phyloP scores from a whole-genome alignment of 2,329 filamentous ascomycete species.

The Arachnomyces sp. region DNA sequence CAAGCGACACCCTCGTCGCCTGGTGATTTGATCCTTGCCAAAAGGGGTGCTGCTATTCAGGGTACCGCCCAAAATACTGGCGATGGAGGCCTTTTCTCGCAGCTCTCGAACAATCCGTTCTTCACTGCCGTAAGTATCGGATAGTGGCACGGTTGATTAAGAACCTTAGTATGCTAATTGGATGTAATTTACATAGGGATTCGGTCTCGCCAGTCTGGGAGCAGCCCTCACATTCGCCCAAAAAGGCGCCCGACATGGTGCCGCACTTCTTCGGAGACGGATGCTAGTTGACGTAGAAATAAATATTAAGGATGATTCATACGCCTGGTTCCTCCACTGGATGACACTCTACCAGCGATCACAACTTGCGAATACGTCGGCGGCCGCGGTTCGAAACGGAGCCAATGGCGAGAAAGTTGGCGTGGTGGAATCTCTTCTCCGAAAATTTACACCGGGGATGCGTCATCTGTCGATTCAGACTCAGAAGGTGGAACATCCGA shows the following conservation, averaged over 20 bases:
- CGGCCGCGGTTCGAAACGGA: constrained; percentile 42
- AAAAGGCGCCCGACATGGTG: constrained; percentile 62
- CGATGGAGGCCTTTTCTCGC: constrained; percentile 35
- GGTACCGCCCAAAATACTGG: no score
- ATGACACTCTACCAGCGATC: constrained; percentile 70
- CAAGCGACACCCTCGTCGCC: not conserved
- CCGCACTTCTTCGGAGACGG: constrained; percentile 68
- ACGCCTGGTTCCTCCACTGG: constrained; percentile 91
- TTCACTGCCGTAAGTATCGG: constrained; percentile 38
- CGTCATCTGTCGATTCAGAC: constrained; percentile 60
- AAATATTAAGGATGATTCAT: constrained; percentile 84
- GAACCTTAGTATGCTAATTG: constrained; percentile 1
- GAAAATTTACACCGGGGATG: constrained; percentile 50
- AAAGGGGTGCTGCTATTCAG: no score
- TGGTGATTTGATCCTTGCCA: not conserved
- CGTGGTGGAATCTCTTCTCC: constrained; percentile 46
- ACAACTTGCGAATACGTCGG: constrained; percentile 43
- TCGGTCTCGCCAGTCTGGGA: constrained; percentile 84
- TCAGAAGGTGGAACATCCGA: constrained; percentile 52
- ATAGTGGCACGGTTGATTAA: not conserved
- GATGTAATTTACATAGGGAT: constrained; percentile 47
- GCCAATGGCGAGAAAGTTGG: constrained; percentile 40
- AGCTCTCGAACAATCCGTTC: constrained; percentile 41
- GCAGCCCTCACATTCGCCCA: constrained; percentile 73
- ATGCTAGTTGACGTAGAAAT: constrained; percentile 95